A percentile compares a stretch with the other conserved stretches of the same genome.
These are phyloP conservation scores for Exophiala oligosperma DNA, from an alignment of 2,329 filamentous ascomycete species.

Conservation along the genomic window DNA sequence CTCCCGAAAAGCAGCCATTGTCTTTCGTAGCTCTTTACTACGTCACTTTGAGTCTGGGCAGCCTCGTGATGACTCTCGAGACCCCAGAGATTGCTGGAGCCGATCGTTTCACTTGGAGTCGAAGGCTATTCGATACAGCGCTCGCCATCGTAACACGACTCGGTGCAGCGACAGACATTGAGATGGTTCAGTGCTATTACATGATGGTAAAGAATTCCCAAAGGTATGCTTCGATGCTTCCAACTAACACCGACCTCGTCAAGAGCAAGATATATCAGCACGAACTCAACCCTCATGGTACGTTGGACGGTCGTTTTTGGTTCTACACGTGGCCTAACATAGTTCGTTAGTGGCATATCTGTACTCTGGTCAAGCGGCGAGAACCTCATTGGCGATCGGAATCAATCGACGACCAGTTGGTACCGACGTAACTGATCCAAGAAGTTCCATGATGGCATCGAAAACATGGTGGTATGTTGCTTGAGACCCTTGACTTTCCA, in stretches of 20 bases:
- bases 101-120: slow-evolving; percentile 21
- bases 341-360: slow-evolving; percentile 42
- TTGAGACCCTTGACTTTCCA: slow-evolving; percentile 14
- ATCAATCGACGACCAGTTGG: slow-evolving; percentile 40
- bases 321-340: no score
- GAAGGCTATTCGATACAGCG: slow-evolving; percentile 13
- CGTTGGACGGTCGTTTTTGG: not conserved
- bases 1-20: slow-evolving; percentile 32
- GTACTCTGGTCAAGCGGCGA: slow-evolving; percentile 50
- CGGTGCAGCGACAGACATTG: slow-evolving; percentile 37
- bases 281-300: slow-evolving; percentile 44
- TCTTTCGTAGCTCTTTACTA: slow-evolving; percentile 52
- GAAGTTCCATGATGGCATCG: slow-evolving; percentile 41
- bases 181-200: slow-evolving; percentile 43
- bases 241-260: slow-evolving; percentile 41
- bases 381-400: slow-evolving; percentile 50
- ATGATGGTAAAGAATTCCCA: slow-evolving; percentile 13
- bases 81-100: slow-evolving; percentile 5
- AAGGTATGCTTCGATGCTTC: not conserved
- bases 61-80: slow-evolving; percentile 36
- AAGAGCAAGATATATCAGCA: slow-evolving; percentile 54
- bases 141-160: slow-evolving; percentile 5
- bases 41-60: slow-evolving; percentile 49
- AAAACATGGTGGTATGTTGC: slow-evolving; percentile 51
- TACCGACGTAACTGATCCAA: slow-evolving; percentile 36